Evolutionary conservation across 169 alveolate species (phyloP).

Genomic region (Eimeria sp.): DNA sequence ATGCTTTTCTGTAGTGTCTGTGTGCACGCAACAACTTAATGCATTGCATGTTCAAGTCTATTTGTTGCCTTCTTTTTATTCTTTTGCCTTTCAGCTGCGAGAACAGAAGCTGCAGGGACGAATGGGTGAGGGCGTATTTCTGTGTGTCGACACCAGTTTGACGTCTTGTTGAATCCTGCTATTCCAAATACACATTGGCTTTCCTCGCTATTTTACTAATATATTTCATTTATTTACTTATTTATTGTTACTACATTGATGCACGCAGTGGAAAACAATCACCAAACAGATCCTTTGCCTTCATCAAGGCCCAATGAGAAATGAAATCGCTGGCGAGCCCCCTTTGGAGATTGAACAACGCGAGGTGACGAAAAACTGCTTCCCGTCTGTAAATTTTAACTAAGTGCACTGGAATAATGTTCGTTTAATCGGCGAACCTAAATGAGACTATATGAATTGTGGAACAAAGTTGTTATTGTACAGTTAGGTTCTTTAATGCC

Average conservation of each 20-base stretch:
- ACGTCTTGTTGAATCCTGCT: no score
- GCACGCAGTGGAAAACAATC: slow-evolving; percentile 75
- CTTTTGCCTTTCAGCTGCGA: slow-evolving; percentile 70
- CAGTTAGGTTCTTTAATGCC: background rate
- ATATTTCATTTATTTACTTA: background rate
- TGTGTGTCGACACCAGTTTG: background rate
- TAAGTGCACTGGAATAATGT: no score
- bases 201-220: background rate
- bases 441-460: background rate
- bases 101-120: slow-evolving; percentile 75
- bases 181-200: no score
- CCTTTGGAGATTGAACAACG: slow-evolving; percentile 81
- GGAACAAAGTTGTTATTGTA: background rate
- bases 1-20: no score
- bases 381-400: no score
- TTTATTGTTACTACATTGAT: background rate
- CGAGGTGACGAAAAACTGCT: background rate
- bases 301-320: slow-evolving; percentile 83
- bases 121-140: slow-evolving; percentile 59
- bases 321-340: slow-evolving; percentile 83
- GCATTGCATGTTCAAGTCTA: background rate
- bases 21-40: background rate
- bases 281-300: slow-evolving; percentile 81
- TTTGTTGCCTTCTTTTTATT: background rate
- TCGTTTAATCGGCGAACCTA: no score